Evolutionary conservation across 352 stramenopile genomes (phyloP), one percentile per base, ranked within the genome.

Genomic region (Globisporangium nagaii): DNA sequence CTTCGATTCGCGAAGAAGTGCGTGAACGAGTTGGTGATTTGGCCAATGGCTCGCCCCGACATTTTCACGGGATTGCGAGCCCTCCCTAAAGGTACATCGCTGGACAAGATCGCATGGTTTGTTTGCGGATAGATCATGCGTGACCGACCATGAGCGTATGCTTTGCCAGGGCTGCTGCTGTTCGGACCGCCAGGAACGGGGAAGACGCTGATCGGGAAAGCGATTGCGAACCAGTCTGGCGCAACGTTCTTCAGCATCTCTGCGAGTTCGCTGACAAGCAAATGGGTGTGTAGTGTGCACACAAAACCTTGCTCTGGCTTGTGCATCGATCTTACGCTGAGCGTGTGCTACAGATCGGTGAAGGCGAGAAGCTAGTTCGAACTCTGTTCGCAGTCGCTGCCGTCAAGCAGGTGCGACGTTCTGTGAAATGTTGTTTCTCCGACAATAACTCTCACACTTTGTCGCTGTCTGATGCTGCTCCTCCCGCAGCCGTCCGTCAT

Each of bases 241-340:
- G 97, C 97, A 4, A 99, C 96, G 0, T 99, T 99, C 60, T 99
- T 99, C 73, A 98, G 80, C 49, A 99, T 99, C 58, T 99, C 96
- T 4, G 96, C 96, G 35, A 99, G 96, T 44, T 99, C 96, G 0
- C 72, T 99, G 15, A 99, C 96, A 24, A 98, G 92, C 72, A 99
- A 99, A 88, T 99, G 97, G 97, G 75, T 91, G 53, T 48, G 55
- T 20, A 12, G 20, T 13, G n/a, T 45, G 3, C 5, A 6, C 12
- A 10, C 8, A 44, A 24, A 11, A 27, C 6, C 34, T 49, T 34
- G 20, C 0, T 30, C 13, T 40, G 11, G 9, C 15, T n/a, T 24
- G 24, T 55, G 24, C 43, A 52, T 15, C 2, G 2, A 12, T 48
- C 17, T n/a, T 2, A 60, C 13, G 46, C 4, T n/a, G 11, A 15